A percentile compares a stretch with the other conserved stretches of the same genome.
phyloP scores from a whole-genome alignment of 2,329 filamentous ascomycete species.

The Teratosphaeria pseudoeucalypti region DNA sequence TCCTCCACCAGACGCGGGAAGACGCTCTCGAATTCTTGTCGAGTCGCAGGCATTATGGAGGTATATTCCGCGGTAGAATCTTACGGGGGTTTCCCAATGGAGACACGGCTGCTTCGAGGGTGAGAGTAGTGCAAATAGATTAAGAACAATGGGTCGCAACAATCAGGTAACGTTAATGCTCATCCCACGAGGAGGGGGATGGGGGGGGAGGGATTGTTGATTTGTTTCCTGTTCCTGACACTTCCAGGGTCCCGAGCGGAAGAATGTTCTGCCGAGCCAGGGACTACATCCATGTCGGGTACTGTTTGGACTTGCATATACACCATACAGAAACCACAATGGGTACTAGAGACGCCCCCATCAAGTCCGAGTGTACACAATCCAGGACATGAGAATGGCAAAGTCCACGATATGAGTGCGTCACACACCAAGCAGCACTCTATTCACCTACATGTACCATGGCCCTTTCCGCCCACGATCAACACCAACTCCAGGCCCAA shows the following conservation, averaged over 20 bases:
- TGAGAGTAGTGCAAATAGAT: neutral
- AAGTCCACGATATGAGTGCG: neutral
- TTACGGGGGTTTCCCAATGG: too few relatives aligned
- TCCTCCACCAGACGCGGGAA: slow-evolving; percentile 80
- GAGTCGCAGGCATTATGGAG: slow-evolving; percentile 55
- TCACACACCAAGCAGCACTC: neutral
- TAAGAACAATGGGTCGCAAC: neutral
- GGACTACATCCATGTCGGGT: neutral
- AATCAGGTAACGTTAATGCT: neutral
- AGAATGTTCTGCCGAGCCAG: neutral
- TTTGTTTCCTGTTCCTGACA: neutral
- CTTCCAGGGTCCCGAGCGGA: neutral
- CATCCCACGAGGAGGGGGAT: neutral
- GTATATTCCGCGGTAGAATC: too few relatives aligned
- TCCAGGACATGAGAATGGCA: neutral
- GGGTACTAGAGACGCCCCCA: neutral
- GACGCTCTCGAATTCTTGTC: slow-evolving; percentile 79
- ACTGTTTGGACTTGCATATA: neutral
- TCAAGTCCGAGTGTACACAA: neutral
- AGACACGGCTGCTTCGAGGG: neutral
- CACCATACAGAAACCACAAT: neutral
- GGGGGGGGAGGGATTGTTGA: neutral
- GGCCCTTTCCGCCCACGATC: slow-evolving; percentile 32
- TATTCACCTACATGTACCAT: slow-evolving; percentile 5
- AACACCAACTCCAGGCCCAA: slow-evolving; percentile 55